Evolutionary conservation across 2,329 filamentous ascomycete species (phyloP), one percentile per base, ranked within the genome.

Genomic region (Zymoseptoria pseudotritici): DNA sequence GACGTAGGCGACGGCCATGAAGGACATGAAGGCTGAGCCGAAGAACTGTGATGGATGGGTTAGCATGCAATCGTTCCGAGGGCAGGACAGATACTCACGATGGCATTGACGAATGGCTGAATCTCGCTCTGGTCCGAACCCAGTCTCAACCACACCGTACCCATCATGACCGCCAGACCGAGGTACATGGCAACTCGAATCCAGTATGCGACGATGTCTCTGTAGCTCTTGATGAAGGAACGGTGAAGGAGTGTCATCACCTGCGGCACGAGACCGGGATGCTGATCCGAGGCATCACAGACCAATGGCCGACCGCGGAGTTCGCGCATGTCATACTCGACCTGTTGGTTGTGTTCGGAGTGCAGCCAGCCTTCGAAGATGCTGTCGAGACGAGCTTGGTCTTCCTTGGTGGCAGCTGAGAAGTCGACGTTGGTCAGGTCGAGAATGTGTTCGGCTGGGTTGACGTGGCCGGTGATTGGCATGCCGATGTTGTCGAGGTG

Each of bases 61-160:
- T 46, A 65, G 58, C 22, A 42, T 49, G n/a, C 10, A 3, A 19
- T 53, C 11, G 9, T 21, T 24, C 13, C 9, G 22, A 46, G 22
- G 13, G 8, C 24, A 29, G 24, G 55, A 11, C 19, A 26, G 9
- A 64, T 29, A 29, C 67, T 62, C 60, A 69, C 67, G 63, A 94
- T 87, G 20, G 88, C 88, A 69, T 94, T 95, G 71, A 86, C 89
- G 65, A 89, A 87, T 0, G 89, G 84, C 66, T 90, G 86, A 64
- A 95, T 93, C 59, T 87, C 86, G 52, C 81, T 77, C 70, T 94
- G 90, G 0, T 79, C 75, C 0, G 85, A 79, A 2, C 80, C 74
- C 1, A 95, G 79, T 2, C 89, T 83, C n/a, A 94, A 76, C 86
- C 88, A 95, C 6, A 95, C 88, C 0, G 90, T 94, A 2, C 90